These are phyloP conservation scores for Fusarium falciforme DNA, from an alignment of 2,329 filamentous ascomycete species.

Conservation along the genomic window DNA sequence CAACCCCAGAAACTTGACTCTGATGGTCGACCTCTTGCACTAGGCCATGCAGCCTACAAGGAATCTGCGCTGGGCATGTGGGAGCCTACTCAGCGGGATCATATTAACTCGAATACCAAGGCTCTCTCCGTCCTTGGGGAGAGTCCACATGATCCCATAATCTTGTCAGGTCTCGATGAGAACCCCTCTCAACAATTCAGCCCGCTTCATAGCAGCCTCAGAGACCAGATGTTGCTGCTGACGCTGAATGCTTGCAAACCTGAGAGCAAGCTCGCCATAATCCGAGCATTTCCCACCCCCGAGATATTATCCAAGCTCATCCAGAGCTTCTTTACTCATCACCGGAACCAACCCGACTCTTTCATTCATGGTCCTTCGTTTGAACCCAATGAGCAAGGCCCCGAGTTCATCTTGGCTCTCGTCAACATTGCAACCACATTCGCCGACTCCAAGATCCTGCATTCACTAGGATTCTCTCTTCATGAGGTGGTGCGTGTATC, in stretches of 20 bases:
- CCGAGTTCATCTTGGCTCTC: constrained; percentile 14
- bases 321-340: constrained; percentile 24
- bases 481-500: constrained; percentile 19
- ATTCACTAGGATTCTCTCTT: constrained; percentile 22
- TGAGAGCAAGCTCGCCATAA: constrained; percentile 17
- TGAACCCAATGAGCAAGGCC: constrained; percentile 9
- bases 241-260: constrained; percentile 22
- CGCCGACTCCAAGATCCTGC: constrained; percentile 15
- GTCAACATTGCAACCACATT: neutral
- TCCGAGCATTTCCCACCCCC: constrained; percentile 18
- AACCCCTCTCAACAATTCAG: constrained; percentile 6
- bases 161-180: neutral
- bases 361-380: constrained; percentile 19
- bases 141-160: constrained; percentile 11
- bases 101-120: constrained; percentile 14
- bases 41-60: constrained; percentile 23
- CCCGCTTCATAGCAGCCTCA: constrained; percentile 1
- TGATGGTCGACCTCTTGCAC: constrained; percentile 4
- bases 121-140: constrained; percentile 18
- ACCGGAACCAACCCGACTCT: constrained; percentile 16
- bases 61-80: constrained; percentile 18
- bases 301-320: constrained; percentile 19
- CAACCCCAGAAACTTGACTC: constrained; percentile 5
- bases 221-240: constrained; percentile 24
- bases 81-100: constrained; percentile 20